These are phyloP conservation scores for Gnomoniopsis smithogilvyi DNA, from an alignment of 2,329 filamentous ascomycete species.

Conservation along the genomic window DNA sequence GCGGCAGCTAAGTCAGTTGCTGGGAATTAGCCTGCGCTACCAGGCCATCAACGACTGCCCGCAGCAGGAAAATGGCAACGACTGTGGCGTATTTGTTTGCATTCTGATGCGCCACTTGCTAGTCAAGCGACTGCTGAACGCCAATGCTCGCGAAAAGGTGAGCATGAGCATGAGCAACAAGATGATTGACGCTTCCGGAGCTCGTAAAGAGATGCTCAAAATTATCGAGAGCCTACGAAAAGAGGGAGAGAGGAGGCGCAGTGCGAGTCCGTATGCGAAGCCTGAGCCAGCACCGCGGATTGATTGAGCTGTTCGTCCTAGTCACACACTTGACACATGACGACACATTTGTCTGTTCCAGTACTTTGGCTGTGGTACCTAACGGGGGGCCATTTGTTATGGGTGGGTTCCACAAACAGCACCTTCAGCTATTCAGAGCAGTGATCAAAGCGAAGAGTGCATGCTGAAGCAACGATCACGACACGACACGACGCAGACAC, in stretches of 20 bases:
- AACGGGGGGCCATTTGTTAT: too few relatives aligned
- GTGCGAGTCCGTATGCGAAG: slow-evolving; percentile 32
- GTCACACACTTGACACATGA: neutral
- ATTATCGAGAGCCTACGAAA: slow-evolving; percentile 85
- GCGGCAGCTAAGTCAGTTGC: slow-evolving; percentile 64
- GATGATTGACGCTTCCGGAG: slow-evolving; percentile 74
- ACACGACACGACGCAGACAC: neutral
- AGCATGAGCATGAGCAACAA: slow-evolving; percentile 91
- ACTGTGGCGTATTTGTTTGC: slow-evolving; percentile 96
- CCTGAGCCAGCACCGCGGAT: slow-evolving; percentile 40
- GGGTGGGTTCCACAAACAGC: neutral
- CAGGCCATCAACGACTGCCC: slow-evolving; percentile 81
- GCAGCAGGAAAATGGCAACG: slow-evolving; percentile 86
- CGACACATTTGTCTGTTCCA: neutral
- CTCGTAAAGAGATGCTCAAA: slow-evolving; percentile 84
- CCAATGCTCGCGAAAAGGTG: slow-evolving; percentile 79
- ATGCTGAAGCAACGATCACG: neutral
- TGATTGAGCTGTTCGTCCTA: slow-evolving; percentile 30
- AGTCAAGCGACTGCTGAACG: slow-evolving; percentile 75
- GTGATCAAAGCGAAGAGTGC: too few relatives aligned
- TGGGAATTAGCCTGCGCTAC: slow-evolving; percentile 68
- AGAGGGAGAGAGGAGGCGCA: slow-evolving; percentile 74
- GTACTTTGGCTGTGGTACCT: neutral
- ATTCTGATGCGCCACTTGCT: slow-evolving; percentile 93
- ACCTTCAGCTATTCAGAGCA: neutral